A percentile compares a stretch with the other conserved stretches of the same genome.
These are phyloP conservation scores for Backusella tarrabulga DNA, from an alignment of 192 early-diverging fungal genomes.

Conservation along the genomic window DNA sequence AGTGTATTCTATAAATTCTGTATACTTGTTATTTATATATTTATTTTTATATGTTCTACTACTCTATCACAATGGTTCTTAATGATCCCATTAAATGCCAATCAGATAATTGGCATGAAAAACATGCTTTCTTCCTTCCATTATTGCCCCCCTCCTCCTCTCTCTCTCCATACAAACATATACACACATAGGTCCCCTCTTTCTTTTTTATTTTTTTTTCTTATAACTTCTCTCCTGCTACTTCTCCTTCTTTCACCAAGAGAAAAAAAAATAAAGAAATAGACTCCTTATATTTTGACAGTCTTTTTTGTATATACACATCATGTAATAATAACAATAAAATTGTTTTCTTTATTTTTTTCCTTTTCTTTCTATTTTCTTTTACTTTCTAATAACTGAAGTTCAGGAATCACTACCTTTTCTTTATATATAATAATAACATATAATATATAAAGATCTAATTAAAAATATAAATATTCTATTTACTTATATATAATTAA, in stretches of 20 bases:
- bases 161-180: not conserved
- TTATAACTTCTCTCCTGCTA: not conserved
- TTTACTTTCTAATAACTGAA: not conserved
- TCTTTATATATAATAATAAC: not conserved
- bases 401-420: not conserved
- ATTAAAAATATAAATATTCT: not conserved
- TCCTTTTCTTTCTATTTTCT: constrained; percentile 13
- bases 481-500: not conserved
- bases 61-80: not conserved
- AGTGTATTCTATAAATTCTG: not conserved
- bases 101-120: not conserved
- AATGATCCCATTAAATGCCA: not conserved
- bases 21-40: not conserved
- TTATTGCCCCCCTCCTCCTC: not conserved
- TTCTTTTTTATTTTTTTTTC: not conserved
- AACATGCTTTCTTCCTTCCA: not conserved
- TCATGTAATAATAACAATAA: not conserved
- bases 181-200: not conserved
- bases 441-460: not conserved
- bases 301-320: constrained; percentile 1
- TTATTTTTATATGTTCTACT: not conserved
- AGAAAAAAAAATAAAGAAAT: not conserved
- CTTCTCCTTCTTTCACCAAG: constrained; percentile 1
- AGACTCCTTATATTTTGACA: not conserved
- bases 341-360: not conserved